A percentile compares a stretch with the other conserved stretches of the same genome.
These are phyloP conservation scores for Aspergillus sp. DNA, from an alignment of 2,329 filamentous ascomycete species.

Conservation along the genomic window DNA sequence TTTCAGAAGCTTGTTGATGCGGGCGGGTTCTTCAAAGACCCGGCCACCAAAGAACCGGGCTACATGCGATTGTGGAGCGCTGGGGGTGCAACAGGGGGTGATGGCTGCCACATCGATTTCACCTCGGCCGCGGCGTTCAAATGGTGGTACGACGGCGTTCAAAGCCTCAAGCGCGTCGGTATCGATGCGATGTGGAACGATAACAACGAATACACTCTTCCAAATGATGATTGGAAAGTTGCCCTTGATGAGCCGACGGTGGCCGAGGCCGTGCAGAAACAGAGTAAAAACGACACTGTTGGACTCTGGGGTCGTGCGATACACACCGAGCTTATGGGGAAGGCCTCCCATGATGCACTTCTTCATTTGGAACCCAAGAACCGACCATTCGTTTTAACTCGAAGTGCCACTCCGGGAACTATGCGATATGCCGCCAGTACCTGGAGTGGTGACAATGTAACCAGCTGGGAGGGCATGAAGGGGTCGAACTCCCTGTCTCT, in stretches of 20 bases:
- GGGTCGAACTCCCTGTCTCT: constrained; percentile 69
- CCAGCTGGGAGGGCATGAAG: constrained; percentile 71
- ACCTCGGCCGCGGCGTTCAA: constrained; percentile 65
- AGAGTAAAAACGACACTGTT: constrained; percentile 51
- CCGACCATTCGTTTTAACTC: constrained; percentile 67
- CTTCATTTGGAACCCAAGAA: constrained; percentile 57
- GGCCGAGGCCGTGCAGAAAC: constrained; percentile 35
- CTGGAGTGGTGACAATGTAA: constrained; percentile 75
- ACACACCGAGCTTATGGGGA: constrained; percentile 70
- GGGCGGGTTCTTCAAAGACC: constrained; percentile 65
- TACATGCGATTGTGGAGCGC: constrained; percentile 69
- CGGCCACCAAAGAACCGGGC: constrained; percentile 52
- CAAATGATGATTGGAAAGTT: constrained; percentile 65
- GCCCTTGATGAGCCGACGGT: constrained; percentile 52
- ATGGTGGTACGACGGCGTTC: constrained; percentile 71
- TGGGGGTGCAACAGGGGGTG: constrained; percentile 67
- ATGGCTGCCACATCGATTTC: constrained; percentile 72
- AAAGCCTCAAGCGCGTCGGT: constrained; percentile 60
- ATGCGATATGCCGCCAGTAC: constrained; percentile 69
- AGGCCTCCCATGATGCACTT: constrained; percentile 68
- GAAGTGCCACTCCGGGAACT: constrained; percentile 69
- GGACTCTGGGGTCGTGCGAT: constrained; percentile 69
- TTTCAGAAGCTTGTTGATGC: constrained; percentile 61
- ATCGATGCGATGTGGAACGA: constrained; percentile 79
- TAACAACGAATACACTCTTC: constrained; percentile 72